Evolutionary conservation across 768 basidiomycete species (phyloP).

Genomic region (Phylloporus arenicola): DNA sequence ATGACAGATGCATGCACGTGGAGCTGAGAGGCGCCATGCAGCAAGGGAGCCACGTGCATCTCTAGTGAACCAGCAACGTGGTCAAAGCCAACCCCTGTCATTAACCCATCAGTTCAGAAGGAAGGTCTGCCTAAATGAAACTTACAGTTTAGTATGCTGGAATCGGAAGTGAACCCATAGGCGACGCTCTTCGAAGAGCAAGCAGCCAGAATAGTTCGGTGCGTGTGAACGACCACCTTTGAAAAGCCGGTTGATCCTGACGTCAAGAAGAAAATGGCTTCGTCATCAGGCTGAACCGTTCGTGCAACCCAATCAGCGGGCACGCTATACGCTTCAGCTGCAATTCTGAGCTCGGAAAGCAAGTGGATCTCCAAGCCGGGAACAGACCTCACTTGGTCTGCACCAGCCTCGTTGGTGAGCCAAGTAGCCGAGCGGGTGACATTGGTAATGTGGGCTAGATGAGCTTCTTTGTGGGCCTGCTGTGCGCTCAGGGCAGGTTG

Average conservation of each 20-base stretch:
- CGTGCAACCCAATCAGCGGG: constrained; percentile 10
- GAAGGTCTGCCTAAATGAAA: not conserved
- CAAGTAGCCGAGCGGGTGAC: constrained; percentile 18
- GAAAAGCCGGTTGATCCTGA: constrained; percentile 40
- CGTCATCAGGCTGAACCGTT: constrained; percentile 18
- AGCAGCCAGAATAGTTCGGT: constrained; percentile 33
- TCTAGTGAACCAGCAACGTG: constrained; percentile 40
- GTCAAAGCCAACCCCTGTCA: constrained; percentile 36
- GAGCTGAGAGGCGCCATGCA: constrained; percentile 23
- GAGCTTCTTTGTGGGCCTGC: constrained; percentile 27
- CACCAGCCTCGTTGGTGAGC: constrained; percentile 22
- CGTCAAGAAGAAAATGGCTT: constrained; percentile 31
- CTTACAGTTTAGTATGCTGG: constrained; percentile 35
- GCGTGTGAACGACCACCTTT: constrained; percentile 35
- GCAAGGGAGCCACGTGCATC: constrained; percentile 32
- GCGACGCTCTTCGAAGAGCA: constrained; percentile 28
- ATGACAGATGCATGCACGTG: constrained; percentile 14
- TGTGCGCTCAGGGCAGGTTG: constrained; percentile 32
- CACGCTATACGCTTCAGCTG: constrained; percentile 11
- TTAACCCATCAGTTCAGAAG: not conserved
- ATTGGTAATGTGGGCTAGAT: constrained; percentile 24
- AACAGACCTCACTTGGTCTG: constrained; percentile 18
- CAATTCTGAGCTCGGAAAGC: constrained; percentile 19
- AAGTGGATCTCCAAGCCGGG: constrained; percentile 21
- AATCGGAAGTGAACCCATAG: constrained; percentile 27